Evolutionary conservation across 2,329 filamentous ascomycete species (phyloP).

Genomic region (Colletotrichum zoysiae): DNA sequence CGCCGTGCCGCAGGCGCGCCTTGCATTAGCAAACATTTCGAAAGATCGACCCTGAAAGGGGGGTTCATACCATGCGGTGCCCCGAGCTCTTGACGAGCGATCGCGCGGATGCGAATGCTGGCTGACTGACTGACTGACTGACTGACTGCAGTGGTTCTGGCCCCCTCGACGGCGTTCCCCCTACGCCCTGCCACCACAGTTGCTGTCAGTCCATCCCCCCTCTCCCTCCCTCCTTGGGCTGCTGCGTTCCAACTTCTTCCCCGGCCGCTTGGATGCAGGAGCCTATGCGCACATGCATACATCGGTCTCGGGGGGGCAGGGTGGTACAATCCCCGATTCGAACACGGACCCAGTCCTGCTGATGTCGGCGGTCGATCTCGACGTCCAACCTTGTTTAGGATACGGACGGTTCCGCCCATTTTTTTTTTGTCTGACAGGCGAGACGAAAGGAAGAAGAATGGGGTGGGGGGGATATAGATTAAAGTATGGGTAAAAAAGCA

Average conservation of each 20-base stretch:
- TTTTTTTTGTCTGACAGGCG: background rate
- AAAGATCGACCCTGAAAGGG: constrained; percentile 25
- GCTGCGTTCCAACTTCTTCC: background rate
- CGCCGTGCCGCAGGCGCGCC: constrained; percentile 13
- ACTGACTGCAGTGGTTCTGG: too few relatives aligned
- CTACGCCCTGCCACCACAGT: constrained; percentile 27
- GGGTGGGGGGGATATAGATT: too few relatives aligned
- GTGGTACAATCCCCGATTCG: background rate
- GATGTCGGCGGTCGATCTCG: constrained; percentile 14
- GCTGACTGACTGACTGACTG: background rate
- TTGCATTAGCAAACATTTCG: constrained; percentile 19
- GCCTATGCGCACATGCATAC: background rate
- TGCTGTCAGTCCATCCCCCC: constrained; percentile 1
- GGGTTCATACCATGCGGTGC: constrained; percentile 22
- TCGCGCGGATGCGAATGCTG: constrained; percentile 28
- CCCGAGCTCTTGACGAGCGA: constrained; percentile 35
- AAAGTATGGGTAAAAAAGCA: too few relatives aligned
- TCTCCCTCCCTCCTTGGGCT: background rate
- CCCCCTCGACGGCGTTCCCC: constrained; percentile 9
- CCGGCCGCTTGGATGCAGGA: constrained; percentile 1
- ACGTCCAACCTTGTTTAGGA: background rate
- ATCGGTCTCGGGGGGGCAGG: background rate
- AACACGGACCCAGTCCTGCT: background rate
- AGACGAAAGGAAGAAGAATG: constrained; percentile 8
- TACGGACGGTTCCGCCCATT: too few relatives aligned